Evolutionary conservation across 1,139 yeast species (phyloP).

Genomic region (Yamadazyma dendronema): DNA sequence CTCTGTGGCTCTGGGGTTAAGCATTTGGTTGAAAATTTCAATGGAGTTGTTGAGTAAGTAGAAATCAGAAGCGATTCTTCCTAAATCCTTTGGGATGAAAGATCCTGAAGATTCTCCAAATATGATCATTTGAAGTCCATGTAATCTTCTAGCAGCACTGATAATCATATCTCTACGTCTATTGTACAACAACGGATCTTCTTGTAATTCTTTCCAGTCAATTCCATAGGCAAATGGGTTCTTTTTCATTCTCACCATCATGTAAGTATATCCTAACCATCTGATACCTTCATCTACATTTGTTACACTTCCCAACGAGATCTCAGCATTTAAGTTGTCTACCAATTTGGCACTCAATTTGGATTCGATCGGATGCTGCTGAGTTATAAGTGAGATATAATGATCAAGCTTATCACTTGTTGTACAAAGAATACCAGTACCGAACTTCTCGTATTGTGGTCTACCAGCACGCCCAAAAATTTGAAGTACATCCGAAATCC

Average conservation of each 20-base stretch:
- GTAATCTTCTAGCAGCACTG: conserved; percentile 78
- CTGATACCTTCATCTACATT: conserved; percentile 92
- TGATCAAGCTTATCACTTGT: conserved; percentile 80
- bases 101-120: conserved; percentile 84
- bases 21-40: conserved; percentile 83
- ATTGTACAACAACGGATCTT: conserved; percentile 77
- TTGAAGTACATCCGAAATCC: conserved; percentile 95
- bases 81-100: conserved; percentile 82
- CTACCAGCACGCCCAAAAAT: conserved; percentile 99
- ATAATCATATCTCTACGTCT: conserved; percentile 73
- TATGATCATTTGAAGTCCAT: conserved; percentile 86
- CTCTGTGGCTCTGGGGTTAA: conserved; percentile 83
- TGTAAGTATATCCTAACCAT: conserved; percentile 95
- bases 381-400: conserved; percentile 81
- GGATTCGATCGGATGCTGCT: conserved; percentile 96
- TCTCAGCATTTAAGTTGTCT: conserved; percentile 94
- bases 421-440: conserved; percentile 90
- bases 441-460: conserved; percentile 91
- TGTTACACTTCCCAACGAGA: conserved; percentile 91
- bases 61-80: conserved; percentile 93
- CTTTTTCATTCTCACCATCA: conserved; percentile 91
- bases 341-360: conserved; percentile 72
- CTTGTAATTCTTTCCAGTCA: conserved; percentile 78
- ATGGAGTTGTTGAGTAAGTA: conserved; percentile 82
- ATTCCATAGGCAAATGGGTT: conserved; percentile 95